phyloP scores from a whole-genome alignment of 495 filamentous ascomycete species.

The Penicillium dipodomyicola region DNA sequence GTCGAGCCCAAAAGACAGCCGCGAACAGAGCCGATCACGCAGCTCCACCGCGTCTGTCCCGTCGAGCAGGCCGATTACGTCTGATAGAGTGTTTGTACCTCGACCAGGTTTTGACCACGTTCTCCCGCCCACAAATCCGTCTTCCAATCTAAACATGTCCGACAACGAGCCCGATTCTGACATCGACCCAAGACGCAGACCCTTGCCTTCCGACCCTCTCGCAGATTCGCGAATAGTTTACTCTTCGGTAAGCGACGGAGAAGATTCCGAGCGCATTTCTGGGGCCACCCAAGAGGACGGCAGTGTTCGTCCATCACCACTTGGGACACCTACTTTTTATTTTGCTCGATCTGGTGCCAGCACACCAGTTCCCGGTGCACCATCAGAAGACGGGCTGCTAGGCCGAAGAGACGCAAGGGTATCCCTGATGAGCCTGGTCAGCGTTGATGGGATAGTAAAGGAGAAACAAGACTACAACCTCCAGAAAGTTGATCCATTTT shows the following conservation, averaged over 20 bases:
- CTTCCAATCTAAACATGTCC: slow-evolving; percentile 4
- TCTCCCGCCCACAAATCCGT: not conserved
- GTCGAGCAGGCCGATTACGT: slow-evolving; percentile 4
- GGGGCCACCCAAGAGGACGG: slow-evolving; percentile 7
- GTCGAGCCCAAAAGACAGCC: slow-evolving; percentile 10
- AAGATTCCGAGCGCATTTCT: slow-evolving; percentile 3
- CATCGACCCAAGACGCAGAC: slow-evolving; percentile 2
- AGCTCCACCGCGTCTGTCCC: slow-evolving; percentile 8
- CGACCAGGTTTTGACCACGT: slow-evolving; percentile 8
- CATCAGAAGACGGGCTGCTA: slow-evolving; percentile 50
- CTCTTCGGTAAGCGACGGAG: slow-evolving; percentile 9
- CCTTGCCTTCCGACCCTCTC: not conserved
- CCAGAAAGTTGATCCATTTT: slow-evolving; percentile 68
- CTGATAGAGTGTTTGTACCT: slow-evolving; percentile 11
- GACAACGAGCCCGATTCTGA: slow-evolving; percentile 6
- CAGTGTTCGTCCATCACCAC: slow-evolving; percentile 13
- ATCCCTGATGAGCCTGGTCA: slow-evolving; percentile 37
- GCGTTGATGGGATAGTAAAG: slow-evolving; percentile 50
- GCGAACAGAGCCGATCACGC: slow-evolving; percentile 13
- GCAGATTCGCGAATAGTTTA: slow-evolving; percentile 13
- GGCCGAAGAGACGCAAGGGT: slow-evolving; percentile 8
- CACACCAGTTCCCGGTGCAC: slow-evolving; percentile 33
- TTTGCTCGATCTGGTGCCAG: slow-evolving; percentile 17
- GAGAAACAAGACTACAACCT: slow-evolving; percentile 58
- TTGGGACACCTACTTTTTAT: slow-evolving; percentile 14